Conservation (phyloP, 2,329 filamentous ascomycete genomes). For the Tolypocladium endophyticum region DNA sequence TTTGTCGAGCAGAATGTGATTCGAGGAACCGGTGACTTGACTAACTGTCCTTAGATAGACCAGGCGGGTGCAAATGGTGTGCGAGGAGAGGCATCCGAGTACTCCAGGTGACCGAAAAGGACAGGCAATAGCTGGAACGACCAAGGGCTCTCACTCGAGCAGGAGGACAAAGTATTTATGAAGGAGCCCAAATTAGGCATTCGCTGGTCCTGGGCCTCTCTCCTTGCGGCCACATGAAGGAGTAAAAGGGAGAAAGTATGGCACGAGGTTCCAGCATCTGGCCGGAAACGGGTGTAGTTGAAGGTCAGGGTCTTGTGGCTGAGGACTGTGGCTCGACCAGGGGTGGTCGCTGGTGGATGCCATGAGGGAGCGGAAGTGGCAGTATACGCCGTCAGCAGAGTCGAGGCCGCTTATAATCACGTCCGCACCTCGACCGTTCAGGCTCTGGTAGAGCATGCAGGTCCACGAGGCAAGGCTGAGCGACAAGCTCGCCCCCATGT, state of each 20-base stretch:
- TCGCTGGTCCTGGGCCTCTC: neutral
- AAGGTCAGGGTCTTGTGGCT: conserved; percentile 2
- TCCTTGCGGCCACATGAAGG: conserved; percentile 2
- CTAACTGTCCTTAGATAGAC: neutral
- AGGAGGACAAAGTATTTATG: neutral
- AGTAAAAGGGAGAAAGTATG: conserved; percentile 2
- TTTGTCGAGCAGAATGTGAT: neutral
- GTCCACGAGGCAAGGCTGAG: neutral
- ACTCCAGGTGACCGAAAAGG: conserved; percentile 2
- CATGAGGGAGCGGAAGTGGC: neutral
- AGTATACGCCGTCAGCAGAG: neutral
- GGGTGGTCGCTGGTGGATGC: neutral
- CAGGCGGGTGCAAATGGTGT: neutral
- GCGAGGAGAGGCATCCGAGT: neutral
- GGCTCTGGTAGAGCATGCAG: neutral
- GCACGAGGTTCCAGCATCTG: conserved; percentile 6
- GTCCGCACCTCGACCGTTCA: neutral
- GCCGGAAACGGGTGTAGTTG: neutral
- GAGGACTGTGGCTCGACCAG: conserved; percentile 1
- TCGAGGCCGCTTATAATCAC: neutral
- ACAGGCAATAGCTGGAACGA: neutral
- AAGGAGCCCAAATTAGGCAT: neutral
- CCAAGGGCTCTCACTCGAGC: conserved; percentile 1
- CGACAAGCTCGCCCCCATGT: neutral
- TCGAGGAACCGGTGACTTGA: neutral